Conservation (phyloP, 495 filamentous ascomycete genomes). For the Wilcoxina mikolae region DNA sequence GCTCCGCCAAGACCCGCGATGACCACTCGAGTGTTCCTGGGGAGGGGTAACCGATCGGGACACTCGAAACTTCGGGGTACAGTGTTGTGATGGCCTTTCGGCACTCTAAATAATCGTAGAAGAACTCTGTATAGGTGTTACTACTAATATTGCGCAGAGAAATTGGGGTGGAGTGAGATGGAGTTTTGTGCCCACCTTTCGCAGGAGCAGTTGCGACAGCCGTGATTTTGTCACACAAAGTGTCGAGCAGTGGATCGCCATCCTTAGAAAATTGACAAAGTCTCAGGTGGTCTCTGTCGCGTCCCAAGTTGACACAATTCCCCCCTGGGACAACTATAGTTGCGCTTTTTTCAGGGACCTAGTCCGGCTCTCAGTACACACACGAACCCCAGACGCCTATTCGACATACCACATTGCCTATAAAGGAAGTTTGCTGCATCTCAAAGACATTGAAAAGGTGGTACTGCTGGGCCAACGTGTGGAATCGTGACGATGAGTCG, state of each 20-base stretch:
- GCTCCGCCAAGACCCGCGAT: too few relatives aligned
- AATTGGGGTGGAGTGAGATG: too few relatives aligned
- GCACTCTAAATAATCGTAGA: too few relatives aligned
- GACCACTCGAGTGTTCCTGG: too few relatives aligned
- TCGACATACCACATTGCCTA: neutral
- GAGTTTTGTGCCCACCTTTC: too few relatives aligned
- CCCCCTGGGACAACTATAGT: neutral
- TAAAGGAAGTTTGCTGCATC: neutral
- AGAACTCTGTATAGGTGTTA: too few relatives aligned
- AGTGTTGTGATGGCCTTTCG: too few relatives aligned
- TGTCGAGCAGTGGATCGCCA: neutral
- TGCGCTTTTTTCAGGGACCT: neutral
- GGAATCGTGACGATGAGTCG: neutral
- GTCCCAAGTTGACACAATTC: neutral
- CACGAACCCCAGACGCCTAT: neutral
- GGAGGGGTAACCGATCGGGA: too few relatives aligned
- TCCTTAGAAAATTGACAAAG: neutral
- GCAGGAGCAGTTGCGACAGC: neutral
- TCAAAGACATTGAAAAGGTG: neutral
- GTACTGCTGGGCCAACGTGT: neutral
- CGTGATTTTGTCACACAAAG: neutral
- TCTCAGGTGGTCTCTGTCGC: neutral
- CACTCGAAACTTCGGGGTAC: too few relatives aligned
- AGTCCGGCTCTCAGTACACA: neutral
- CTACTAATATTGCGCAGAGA: too few relatives aligned